These are phyloP conservation scores for Linum trigynum DNA, from an alignment of 345 rosid genomes.

Conservation along the genomic window DNA sequence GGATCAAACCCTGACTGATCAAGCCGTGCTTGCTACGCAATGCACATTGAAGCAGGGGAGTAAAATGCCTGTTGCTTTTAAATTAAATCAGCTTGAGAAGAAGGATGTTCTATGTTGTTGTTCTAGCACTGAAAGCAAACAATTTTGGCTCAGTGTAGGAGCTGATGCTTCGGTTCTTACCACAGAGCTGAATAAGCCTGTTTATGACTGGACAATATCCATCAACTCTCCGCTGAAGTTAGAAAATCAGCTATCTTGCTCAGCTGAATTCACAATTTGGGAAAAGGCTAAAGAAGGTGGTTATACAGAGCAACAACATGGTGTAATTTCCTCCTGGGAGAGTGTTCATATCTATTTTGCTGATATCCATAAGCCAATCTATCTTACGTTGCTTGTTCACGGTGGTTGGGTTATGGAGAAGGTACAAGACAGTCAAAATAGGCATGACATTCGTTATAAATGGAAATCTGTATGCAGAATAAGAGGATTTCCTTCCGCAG, in stretches of 20 bases:
- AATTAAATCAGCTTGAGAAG: constrained; percentile 75
- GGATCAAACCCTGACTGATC: constrained; percentile 68
- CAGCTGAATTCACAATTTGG: constrained; percentile 78
- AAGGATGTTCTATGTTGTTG: constrained; percentile 75
- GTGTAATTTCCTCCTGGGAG: constrained; percentile 51
- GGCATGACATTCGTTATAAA: not conserved
- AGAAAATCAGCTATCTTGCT: constrained; percentile 91
- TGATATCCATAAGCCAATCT: constrained; percentile 63
- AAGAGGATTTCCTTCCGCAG: constrained; percentile 1
- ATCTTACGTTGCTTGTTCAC: constrained; percentile 61
- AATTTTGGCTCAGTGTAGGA: constrained; percentile 80
- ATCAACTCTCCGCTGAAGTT: constrained; percentile 78
- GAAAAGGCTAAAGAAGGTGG: constrained; percentile 72
- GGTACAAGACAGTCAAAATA: constrained; percentile 30
- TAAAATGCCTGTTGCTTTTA: constrained; percentile 41
- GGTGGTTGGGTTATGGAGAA: constrained; percentile 94
- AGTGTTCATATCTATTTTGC: constrained; percentile 59
- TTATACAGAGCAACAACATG: constrained; percentile 52
- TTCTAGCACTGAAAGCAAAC: constrained; percentile 48
- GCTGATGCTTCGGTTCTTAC: constrained; percentile 86
- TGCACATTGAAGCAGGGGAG: constrained; percentile 49
- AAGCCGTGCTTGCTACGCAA: constrained; percentile 53
- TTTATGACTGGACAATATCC: constrained; percentile 93
- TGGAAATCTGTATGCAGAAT: not conserved
- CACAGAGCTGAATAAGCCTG: constrained; percentile 83